Evolutionary conservation across 2,329 filamentous ascomycete genomes (phyloP).

Genomic region (Cladorrhinum sp.): DNA sequence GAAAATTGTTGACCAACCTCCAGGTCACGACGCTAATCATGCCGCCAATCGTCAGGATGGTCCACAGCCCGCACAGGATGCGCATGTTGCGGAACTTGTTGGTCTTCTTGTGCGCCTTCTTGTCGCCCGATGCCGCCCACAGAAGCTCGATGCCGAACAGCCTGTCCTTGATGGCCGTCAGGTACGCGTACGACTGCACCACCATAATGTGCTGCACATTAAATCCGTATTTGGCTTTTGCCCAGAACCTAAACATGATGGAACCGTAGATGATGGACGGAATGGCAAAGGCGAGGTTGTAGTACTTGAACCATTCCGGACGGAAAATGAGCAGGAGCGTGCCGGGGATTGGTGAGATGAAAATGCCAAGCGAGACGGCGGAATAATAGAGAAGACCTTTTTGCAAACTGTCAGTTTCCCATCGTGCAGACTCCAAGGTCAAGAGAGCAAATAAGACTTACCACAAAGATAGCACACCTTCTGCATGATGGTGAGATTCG

Average conservation of each 20-base stretch:
- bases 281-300: constrained; percentile 43
- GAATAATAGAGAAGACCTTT: constrained; percentile 39
- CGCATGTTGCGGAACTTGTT: constrained; percentile 45
- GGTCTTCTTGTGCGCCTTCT: constrained; percentile 38
- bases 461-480: constrained; percentile 43
- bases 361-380: constrained; percentile 39
- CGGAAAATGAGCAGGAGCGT: constrained; percentile 40
- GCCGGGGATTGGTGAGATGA: constrained; percentile 40
- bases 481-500: constrained; percentile 37
- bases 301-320: constrained; percentile 42
- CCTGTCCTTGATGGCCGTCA: constrained; percentile 42
- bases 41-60: constrained; percentile 31
- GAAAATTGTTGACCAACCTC: constrained; percentile 33
- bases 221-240: constrained; percentile 40
- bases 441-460: constrained; percentile 14
- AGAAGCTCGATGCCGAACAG: constrained; percentile 39
- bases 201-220: constrained; percentile 43
- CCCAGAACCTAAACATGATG: constrained; percentile 39
- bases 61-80: constrained; percentile 39
- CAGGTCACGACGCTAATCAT: constrained; percentile 37
- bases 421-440: too few species aligned
- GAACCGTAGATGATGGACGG: constrained; percentile 40
- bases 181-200: constrained; percentile 42
- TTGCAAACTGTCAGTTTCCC: not conserved
- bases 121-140: constrained; percentile 40